Conservation (phyloP, 1,284 basidiomycete genomes). For the Ustilago bromivora region DNA sequence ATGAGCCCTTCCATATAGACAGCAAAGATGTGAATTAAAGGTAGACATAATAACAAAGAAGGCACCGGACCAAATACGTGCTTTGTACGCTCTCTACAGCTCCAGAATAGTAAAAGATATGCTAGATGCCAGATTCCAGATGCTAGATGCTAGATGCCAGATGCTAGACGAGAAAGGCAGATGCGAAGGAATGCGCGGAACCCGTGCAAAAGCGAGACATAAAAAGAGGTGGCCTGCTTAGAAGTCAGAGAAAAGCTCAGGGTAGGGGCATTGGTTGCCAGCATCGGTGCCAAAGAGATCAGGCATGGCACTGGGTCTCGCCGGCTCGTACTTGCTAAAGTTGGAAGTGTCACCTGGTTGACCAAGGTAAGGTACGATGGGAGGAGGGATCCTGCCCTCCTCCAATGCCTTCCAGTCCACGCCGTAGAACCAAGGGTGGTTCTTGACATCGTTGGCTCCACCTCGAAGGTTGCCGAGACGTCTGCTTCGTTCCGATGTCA, state of each 20-base stretch:
- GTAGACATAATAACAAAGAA: conserved; percentile 12
- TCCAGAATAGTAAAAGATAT: conserved; percentile 4
- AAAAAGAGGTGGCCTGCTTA: conserved; percentile 7
- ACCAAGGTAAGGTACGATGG: conserved; percentile 72
- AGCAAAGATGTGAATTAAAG: conserved; percentile 12
- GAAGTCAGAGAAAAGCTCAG: conserved; percentile 38
- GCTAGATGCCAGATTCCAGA: conserved; percentile 6
- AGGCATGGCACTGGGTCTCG: conserved; percentile 33
- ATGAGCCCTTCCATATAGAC: neutral
- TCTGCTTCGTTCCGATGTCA: conserved; percentile 72
- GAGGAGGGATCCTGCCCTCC: conserved; percentile 71
- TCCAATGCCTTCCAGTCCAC: conserved; percentile 71
- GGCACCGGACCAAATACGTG: conserved; percentile 5
- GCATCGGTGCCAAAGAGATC: conserved; percentile 32
- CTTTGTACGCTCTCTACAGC: conserved; percentile 1
- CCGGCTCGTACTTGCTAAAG: conserved; percentile 49
- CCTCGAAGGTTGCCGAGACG: conserved; percentile 72
- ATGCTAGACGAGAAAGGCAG: conserved; percentile 6
- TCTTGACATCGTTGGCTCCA: conserved; percentile 72
- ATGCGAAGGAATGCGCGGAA: conserved; percentile 6
- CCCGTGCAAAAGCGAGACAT: neutral
- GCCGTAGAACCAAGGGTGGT: conserved; percentile 72
- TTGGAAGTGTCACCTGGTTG: conserved; percentile 75
- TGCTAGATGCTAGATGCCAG: conserved; percentile 3
- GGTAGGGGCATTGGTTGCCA: conserved; percentile 16